Evolutionary conservation across 768 basidiomycete genomes (phyloP), one percentile per base, ranked within the genome.

Genomic region (Chalciporus chontae): DNA sequence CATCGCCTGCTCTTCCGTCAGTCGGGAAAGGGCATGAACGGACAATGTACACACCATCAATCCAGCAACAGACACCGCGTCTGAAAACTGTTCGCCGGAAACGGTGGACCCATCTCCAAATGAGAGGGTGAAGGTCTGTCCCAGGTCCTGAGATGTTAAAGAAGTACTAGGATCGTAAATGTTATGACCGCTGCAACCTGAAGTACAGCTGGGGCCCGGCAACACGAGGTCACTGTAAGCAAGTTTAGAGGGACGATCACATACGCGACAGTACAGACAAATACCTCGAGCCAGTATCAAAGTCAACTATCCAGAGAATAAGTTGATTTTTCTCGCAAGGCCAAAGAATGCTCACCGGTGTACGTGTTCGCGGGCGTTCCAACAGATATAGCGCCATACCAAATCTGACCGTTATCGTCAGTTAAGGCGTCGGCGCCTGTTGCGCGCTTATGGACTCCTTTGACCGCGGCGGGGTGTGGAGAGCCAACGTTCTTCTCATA

Each of bases 91-190:
- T 13, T 61, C 51, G 10, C 74, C 76, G 0, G 45, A 37, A 11
- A 71, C 70, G 0, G 11, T 26, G 26, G 46, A 31, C 1, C 73
- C 70, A 47, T 73, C 72, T 14, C 70, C 73, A 50, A 69, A 79
- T 4, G 14, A 0, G 43, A 76, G 60, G 2, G 24, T 34, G 51
- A 74, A 71, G 26, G 26, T 26, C 26, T 5, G 1, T 50, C 44
- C 36, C n/a, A 57, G 15, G 45, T 62, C 55, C 1, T 43, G 21
- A 1, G 73, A 53, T 5, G 70, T 68, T 0, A 62, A 61, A 27
- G 63, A 67, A 7, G 27, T 5, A 10, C 29, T 32, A 5, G 64
- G 55, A 27, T 66, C 48, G 47, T 63, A 72, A 14, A 44, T 14
- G 5, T 40, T 56, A 45, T 71, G 70, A 14, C 60, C 60, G 1